Evolutionary conservation across 768 basidiomycete genomes (phyloP).

Genomic region (Heimioporus sp.): DNA sequence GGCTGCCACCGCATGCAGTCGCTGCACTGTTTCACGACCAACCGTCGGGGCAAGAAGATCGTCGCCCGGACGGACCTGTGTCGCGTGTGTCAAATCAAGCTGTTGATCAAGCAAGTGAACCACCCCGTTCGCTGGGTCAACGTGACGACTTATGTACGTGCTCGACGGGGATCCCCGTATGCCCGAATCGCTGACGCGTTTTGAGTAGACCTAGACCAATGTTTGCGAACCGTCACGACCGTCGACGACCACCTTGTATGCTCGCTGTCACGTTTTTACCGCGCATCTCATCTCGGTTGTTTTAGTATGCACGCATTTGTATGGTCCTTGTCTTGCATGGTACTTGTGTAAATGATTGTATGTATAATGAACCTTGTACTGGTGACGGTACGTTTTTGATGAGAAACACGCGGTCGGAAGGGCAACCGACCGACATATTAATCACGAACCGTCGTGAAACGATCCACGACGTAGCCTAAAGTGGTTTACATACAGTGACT

Average conservation of each 20-base stretch:
- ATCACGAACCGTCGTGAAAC: no score
- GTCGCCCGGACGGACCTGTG: conserved; percentile 24
- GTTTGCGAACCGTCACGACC: no score
- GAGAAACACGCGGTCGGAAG: no score
- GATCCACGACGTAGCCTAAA: no score
- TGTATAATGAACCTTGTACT: no score
- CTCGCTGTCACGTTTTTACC: neutral
- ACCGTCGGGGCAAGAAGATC: conserved; percentile 14
- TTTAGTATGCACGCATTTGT: no score
- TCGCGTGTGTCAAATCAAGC: conserved; percentile 31
- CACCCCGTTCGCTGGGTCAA: conserved; percentile 22
- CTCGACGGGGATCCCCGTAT: neutral
- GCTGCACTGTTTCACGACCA: conserved; percentile 24
- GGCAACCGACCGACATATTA: no score
- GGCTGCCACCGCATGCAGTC: conserved; percentile 30
- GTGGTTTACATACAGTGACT: no score
- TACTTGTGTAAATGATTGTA: no score
- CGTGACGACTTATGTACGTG: conserved; percentile 17
- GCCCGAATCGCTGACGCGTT: conserved; percentile 3
- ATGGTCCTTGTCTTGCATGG: no score
- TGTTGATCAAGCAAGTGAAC: conserved; percentile 23
- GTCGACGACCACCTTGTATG: neutral
- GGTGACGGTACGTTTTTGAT: no score
- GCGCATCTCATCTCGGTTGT: no score
- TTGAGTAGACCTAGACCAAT: conserved; percentile 5